Base-by-base conservation (phyloP, 768 basidiomycete genomes). In the Nidula microcarpa region DNA sequence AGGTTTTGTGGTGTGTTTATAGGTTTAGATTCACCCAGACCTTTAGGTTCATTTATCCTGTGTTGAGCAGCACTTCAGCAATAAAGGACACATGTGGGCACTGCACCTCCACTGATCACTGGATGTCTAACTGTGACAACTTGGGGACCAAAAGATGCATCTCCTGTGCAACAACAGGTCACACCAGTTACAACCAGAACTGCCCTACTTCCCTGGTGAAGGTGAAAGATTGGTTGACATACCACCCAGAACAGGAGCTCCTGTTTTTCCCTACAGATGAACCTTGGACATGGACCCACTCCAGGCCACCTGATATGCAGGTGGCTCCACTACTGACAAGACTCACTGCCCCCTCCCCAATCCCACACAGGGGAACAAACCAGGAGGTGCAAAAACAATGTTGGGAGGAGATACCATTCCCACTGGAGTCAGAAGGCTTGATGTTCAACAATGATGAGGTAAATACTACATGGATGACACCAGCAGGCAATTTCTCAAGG, bases 161-260 rank as follows among this genome's bases (percentile, higher is more conserved):
- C 3, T 53, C 61, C 0, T 65, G 65, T 50, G 51, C 53, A 0
- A 49, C 4, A 3, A n/a, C 53, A 0, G 53, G 34, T 6, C 66
- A 67, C 32, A 17, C 54, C 13, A 66, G 65, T 54, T 60, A 52
- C 33, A 52, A 56, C 50, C 54, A 60, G 33, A 11, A 18, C 1
- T 61, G 61, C 56, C 64, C 64, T 3, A 54, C 53, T 0, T 59
- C 63, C 53, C 8, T 34, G 1, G 46, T 47, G 13, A 61, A 63
- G 45, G 43, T 45, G 13, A 39, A 37, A 0, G 61, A 63, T 1
- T 39, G 37, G 14, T 47, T 61, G 18, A 10, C 16, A 14, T 4
- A 41, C 3, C 43, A 57, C 46, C 60, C 59, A 16, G 65, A 63
- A 34, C 63, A 65, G 50, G 5, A 8, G 2, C 33, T 61, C 7